phyloP scores from a whole-genome alignment of 78 protist species.

The Cavenderia fasciculata region DNA sequence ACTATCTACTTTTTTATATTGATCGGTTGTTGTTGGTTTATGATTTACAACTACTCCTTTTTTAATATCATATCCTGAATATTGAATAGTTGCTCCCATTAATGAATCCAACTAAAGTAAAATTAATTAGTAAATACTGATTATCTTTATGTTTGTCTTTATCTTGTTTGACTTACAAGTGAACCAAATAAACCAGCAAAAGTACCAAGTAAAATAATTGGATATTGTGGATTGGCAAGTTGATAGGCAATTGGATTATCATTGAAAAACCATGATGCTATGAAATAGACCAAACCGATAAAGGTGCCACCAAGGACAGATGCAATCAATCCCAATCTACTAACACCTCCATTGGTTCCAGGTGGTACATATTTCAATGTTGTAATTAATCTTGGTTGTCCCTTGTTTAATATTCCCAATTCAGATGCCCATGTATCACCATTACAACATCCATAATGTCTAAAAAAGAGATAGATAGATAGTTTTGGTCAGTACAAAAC shows the following conservation, averaged over 20 bases:
- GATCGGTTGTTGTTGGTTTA: background rate
- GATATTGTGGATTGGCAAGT: background rate
- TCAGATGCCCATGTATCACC: conserved; percentile 89
- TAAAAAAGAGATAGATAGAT: background rate
- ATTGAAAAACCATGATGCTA: background rate
- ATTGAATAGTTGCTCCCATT: conserved; percentile 74
- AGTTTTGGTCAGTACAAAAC: background rate
- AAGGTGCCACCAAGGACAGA: conserved; percentile 71
- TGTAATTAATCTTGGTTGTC: conserved; percentile 65
- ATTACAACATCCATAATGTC: conserved; percentile 76
- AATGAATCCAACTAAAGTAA: conserved; percentile 70
- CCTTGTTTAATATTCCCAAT: conserved; percentile 58
- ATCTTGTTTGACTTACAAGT: conserved; percentile 35
- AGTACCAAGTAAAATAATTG: conserved; percentile 23
- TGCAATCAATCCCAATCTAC: conserved; percentile 31
- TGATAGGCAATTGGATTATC: background rate
- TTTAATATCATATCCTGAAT: conserved; percentile 35
- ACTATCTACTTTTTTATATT: too few species aligned
- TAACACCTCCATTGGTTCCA: conserved; percentile 83
- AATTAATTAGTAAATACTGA: background rate
- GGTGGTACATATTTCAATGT: conserved; percentile 43
- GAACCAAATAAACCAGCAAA: conserved; percentile 77
- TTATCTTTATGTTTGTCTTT: too few species aligned
- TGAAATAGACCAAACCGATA: conserved; percentile 51
- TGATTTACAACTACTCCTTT: conserved; percentile 4